phyloP scores from a whole-genome alignment of 768 basidiomycete species.

The Cystobasidium onofrii region DNA sequence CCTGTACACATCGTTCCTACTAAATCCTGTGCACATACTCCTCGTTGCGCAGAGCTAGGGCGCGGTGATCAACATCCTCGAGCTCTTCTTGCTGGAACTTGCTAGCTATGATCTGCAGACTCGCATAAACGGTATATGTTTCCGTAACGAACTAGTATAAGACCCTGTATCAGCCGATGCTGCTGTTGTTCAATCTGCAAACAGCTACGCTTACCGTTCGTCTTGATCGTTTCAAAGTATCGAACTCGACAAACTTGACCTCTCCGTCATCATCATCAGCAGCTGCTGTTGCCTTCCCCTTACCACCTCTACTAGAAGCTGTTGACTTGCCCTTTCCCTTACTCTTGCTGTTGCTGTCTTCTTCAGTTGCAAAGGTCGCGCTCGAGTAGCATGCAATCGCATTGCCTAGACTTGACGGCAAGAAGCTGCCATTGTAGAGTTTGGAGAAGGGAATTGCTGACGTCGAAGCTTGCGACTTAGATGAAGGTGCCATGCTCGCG shows the following conservation, averaged over 20 bases:
- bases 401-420: constrained; percentile 27
- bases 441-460: neutral
- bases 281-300: neutral
- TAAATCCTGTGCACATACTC: neutral
- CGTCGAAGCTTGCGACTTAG: neutral
- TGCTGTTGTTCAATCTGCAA: neutral
- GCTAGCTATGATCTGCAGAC: constrained; percentile 10
- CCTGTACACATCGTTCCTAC: neutral
- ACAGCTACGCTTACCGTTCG: neutral
- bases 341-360: neutral
- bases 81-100: neutral
- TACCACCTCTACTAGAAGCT: neutral
- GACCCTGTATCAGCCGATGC: neutral
- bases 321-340: constrained; percentile 3
- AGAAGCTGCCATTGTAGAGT: neutral
- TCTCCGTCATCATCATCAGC: neutral
- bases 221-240: neutral
- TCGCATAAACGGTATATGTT: constrained; percentile 27
- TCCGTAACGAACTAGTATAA: constrained; percentile 9
- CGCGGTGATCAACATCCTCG: constrained; percentile 4
- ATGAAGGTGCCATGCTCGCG: neutral
- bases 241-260: constrained; percentile 18
- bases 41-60: neutral
- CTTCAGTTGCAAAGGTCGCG: neutral
- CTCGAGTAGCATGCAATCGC: constrained; percentile 5